A percentile compares a stretch with the other conserved stretches of the same genome.
Conservation (phyloP, 345 rosid species). For the Sapria himalayana region DNA sequence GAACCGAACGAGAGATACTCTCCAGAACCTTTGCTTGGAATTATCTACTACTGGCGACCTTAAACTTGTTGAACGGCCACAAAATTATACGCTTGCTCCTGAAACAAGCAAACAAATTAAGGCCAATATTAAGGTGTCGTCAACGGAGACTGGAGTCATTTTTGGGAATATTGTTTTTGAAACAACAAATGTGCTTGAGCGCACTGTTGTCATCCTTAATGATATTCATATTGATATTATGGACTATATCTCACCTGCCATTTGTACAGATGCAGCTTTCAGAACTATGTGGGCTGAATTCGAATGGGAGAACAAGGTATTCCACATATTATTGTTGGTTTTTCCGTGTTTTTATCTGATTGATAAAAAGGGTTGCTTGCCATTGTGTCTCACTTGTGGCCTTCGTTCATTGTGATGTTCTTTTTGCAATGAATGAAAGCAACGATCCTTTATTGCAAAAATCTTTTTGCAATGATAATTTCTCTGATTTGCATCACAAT, state of each 20-base stretch:
- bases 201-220: conserved; percentile 75
- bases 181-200: conserved; percentile 74
- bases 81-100: conserved; percentile 86
- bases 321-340: not conserved
- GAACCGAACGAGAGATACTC: conserved; percentile 93
- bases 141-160: conserved; percentile 94
- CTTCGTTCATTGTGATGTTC: not conserved
- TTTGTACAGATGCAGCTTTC: conserved; percentile 73
- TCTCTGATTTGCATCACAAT: conserved; percentile 1
- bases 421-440: not conserved
- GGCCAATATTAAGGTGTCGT: conserved; percentile 96
- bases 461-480: not conserved
- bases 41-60: conserved; percentile 99
- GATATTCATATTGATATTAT: conserved; percentile 91
- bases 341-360: not conserved
- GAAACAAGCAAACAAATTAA: conserved; percentile 90
- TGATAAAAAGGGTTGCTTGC: no score
- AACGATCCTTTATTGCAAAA: not conserved
- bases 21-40: conserved; percentile 90
- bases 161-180: conserved; percentile 94
- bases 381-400: not conserved
- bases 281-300: conserved; percentile 99
- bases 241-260: conserved; percentile 95
- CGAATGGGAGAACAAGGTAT: conserved; percentile 98
- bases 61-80: conserved; percentile 96